Base-by-base conservation (phyloP, 345 rosid genomes). In the Arabidopsis suecica region DNA sequence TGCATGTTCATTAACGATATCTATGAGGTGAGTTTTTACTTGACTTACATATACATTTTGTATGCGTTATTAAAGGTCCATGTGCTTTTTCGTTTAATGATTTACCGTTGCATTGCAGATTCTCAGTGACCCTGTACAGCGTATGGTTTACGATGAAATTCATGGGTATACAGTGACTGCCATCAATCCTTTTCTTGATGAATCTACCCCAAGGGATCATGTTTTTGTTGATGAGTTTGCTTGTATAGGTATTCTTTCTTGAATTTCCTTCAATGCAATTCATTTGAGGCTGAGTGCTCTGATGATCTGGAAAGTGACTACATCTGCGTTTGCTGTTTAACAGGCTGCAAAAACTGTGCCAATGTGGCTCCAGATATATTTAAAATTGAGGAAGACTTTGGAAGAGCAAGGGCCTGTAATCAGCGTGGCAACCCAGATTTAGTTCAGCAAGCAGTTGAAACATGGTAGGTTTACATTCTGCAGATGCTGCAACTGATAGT, bases 341-440 rank as follows among this genome's bases (percentile, higher is more conserved):
- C 85, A 94, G 99, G 99, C 41, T 94, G 99, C 82, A 94, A 91
- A 76, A 94, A 90, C 61, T 94, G 99, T 86, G 95, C 95, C 48
- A 94, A 86, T 75, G 79, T 94, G 69, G 87, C 91, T 36, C 75
- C 88, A 7, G 86, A 85, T 78, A 89, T 88, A 61, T 94, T 91
- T 78, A 33, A 79, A 20, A 90, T 94, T 44, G 99, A 94, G 85
- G 99, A 94, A 41, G 97, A 94, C 47, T 90, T 85, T 72, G 99
- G 99, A 55, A 86, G 99, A 84, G 99, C 97, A 56, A 82, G 97
- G 86, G 99, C 78, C 0, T 81, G 91, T 70, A 81, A 78, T 79
- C 97, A 91, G 77, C 80, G 81, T 30, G 97, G 97, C 42, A 81
- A 84, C 7, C 78, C 83, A 6, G 84, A 82, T 28, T 77, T 86